phyloP scores from a whole-genome alignment of 495 filamentous ascomycete genomes.

The Aspergillus avenaceus region DNA sequence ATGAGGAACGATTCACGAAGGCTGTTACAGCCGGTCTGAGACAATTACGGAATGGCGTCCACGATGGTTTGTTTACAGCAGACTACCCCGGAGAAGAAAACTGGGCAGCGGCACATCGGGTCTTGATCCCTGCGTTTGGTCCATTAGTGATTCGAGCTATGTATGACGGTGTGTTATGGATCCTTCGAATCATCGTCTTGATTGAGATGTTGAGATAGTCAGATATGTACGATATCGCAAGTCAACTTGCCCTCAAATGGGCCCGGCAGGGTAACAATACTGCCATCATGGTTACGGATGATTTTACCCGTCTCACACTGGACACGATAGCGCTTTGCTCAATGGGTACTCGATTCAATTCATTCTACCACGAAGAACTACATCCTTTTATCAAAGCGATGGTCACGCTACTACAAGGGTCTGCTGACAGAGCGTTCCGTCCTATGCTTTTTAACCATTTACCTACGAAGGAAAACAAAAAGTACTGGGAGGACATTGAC shows the following conservation, averaged over 20 bases:
- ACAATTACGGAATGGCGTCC: constrained; percentile 54
- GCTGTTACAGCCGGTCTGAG: constrained; percentile 38
- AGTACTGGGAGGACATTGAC: constrained; percentile 56
- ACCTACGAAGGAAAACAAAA: constrained; percentile 45
- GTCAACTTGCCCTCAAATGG: constrained; percentile 72
- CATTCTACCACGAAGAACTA: constrained; percentile 61
- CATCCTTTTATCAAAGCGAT: constrained; percentile 68
- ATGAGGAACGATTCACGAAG: constrained; percentile 66
- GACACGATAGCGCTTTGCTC: constrained; percentile 70
- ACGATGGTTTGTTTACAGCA: constrained; percentile 70
- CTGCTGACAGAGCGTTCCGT: constrained; percentile 46
- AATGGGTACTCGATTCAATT: constrained; percentile 74
- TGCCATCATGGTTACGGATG: constrained; percentile 58
- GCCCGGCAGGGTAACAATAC: constrained; percentile 56
- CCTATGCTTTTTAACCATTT: constrained; percentile 50
- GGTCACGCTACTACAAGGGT: constrained; percentile 53
- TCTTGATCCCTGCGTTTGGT: constrained; percentile 64
- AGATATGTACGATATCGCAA: constrained; percentile 73
- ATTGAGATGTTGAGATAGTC: background rate
- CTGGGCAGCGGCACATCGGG: constrained; percentile 71
- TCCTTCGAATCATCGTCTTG: background rate
- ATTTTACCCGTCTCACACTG: constrained; percentile 71
- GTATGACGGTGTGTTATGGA: constrained; percentile 46
- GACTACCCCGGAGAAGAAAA: constrained; percentile 52
- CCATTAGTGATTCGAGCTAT: constrained; percentile 64